phyloP scores from a whole-genome alignment of 805 yeast species.

The Grigorovia yakushimaensis region DNA sequence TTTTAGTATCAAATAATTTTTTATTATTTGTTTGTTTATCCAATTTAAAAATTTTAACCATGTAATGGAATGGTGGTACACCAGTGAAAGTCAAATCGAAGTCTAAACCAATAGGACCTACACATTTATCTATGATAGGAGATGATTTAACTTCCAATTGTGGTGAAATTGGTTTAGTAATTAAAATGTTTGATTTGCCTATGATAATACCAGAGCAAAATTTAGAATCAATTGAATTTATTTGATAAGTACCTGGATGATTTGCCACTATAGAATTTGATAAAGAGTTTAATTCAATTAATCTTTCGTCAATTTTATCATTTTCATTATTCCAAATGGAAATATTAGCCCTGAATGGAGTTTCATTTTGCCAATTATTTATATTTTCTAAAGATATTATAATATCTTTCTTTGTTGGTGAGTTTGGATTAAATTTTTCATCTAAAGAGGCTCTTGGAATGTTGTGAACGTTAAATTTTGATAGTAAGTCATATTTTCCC shows the following conservation, averaged over 20 bases:
- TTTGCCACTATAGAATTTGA: constrained; percentile 32
- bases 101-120: constrained; percentile 81
- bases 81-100: constrained; percentile 66
- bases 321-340: constrained; percentile 21
- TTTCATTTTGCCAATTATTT: constrained; percentile 18
- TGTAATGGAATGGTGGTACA: constrained; percentile 69
- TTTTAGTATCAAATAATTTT: constrained; percentile 30
- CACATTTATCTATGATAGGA: constrained; percentile 73
- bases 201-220: constrained; percentile 58
- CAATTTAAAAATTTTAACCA: constrained; percentile 49
- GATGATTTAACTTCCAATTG: constrained; percentile 32
- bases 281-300: constrained; percentile 20
- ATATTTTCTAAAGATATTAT: constrained; percentile 24
- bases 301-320: constrained; percentile 13
- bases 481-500: constrained; percentile 30
- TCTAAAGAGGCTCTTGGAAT: constrained; percentile 42
- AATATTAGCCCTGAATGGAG: constrained; percentile 30
- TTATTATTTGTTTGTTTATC: constrained; percentile 20
- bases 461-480: constrained; percentile 44
- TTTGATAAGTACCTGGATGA: constrained; percentile 56
- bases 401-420: constrained; percentile 33
- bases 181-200: constrained; percentile 44
- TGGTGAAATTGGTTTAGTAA: constrained; percentile 53
- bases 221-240: constrained; percentile 45
- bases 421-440: constrained; percentile 30